Percentiles rank a stretch among this genome's conserved stretches.
Evolutionary conservation across 768 basidiomycete genomes (phyloP).

Genomic region (Coprinellus micaceus): DNA sequence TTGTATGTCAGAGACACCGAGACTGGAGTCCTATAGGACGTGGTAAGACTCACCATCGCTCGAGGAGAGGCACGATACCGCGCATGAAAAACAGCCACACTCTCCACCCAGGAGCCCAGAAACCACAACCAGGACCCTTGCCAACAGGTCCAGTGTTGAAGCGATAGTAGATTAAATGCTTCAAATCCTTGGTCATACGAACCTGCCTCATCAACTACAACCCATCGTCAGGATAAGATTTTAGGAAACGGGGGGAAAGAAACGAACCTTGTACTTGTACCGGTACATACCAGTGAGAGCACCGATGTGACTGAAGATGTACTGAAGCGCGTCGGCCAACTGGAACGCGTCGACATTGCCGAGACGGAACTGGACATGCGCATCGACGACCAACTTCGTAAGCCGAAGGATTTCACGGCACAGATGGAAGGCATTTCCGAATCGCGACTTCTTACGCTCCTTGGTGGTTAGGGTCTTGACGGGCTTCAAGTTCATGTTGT

Average conservation of each 20-base stretch:
- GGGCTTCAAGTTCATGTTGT: constrained; percentile 98
- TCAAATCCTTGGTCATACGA: constrained; percentile 98
- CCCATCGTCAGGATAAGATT: constrained; percentile 4
- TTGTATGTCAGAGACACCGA: neutral
- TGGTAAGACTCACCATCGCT: constrained; percentile 67
- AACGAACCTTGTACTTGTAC: constrained; percentile 92
- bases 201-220: constrained; percentile 95
- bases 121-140: constrained; percentile 97
- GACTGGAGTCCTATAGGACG: neutral
- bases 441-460: constrained; percentile 98
- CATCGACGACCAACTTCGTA: constrained; percentile 97
- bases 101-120: constrained; percentile 99
- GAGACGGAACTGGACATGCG: constrained; percentile 96
- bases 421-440: constrained; percentile 98
- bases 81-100: constrained; percentile 99
- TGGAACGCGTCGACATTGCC: constrained; percentile 99
- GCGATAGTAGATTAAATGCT: constrained; percentile 96
- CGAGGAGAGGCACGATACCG: constrained; percentile 94
- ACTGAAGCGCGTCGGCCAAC: constrained; percentile 96
- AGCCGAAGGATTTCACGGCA: constrained; percentile 97
- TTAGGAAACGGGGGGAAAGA: neutral
- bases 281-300: constrained; percentile 99
- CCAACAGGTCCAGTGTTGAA: constrained; percentile 99
- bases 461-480: constrained; percentile 97
- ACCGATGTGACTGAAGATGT: constrained; percentile 96